phyloP scores from a whole-genome alignment of 2,329 filamentous ascomycete genomes.

The Neurospora sp. region DNA sequence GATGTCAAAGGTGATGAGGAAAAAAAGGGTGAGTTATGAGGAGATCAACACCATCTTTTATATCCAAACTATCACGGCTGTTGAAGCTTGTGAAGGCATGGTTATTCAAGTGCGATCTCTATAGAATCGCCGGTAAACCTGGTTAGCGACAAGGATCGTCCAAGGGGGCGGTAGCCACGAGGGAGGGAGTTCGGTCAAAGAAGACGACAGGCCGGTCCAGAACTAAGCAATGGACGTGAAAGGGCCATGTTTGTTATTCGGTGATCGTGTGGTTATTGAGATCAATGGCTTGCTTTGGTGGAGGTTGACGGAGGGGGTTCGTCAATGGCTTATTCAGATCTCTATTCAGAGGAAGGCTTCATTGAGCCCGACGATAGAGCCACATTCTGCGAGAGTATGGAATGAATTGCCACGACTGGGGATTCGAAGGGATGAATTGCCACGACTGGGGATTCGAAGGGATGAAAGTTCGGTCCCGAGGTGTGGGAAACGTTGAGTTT shows the following conservation, averaged over 20 bases:
- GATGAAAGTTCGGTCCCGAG: neutral
- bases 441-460: neutral
- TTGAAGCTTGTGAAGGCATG: neutral
- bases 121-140: neutral
- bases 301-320: neutral
- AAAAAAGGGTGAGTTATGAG: neutral
- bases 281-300: neutral
- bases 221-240: neutral
- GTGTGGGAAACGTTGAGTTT: neutral
- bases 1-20: neutral
- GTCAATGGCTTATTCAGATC: neutral
- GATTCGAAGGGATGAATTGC: neutral
- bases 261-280: neutral
- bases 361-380: neutral
- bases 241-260: neutral
- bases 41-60: neutral
- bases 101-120: neutral
- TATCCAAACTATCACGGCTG: neutral
- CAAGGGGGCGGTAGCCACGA: neutral
- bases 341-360: neutral
- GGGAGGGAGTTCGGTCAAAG: neutral
- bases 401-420: neutral
- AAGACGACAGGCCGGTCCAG: neutral
- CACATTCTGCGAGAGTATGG: neutral
- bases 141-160: neutral